Evolutionary conservation across 352 stramenopile species (phyloP).

Genomic region (Phytopythium helicoides): DNA sequence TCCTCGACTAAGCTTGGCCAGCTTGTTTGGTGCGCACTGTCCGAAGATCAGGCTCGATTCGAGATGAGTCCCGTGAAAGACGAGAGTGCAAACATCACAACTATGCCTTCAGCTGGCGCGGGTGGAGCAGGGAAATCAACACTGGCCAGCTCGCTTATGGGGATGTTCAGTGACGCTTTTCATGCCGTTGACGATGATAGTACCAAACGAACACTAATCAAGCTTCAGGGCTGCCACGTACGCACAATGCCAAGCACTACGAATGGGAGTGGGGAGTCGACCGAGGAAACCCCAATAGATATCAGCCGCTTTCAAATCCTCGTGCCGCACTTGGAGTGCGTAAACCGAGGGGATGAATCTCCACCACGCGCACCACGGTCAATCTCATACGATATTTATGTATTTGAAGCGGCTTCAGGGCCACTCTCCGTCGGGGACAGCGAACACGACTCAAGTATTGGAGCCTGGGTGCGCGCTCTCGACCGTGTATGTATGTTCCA

Average conservation of each 20-base stretch:
- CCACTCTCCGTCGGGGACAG: constrained; percentile 5
- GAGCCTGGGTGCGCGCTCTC: constrained; percentile 33
- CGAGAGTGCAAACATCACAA: constrained; percentile 7
- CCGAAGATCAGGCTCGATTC: constrained; percentile 53
- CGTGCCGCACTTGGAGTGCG: constrained; percentile 16
- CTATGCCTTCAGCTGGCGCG: constrained; percentile 2
- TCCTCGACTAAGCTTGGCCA: constrained; percentile 15
- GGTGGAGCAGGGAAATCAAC: constrained; percentile 29
- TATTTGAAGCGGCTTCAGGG: constrained; percentile 44
- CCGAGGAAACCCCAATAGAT: background rate
- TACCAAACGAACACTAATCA: constrained; percentile 20
- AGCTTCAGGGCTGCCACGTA: constrained; percentile 52
- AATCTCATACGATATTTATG: constrained; percentile 31
- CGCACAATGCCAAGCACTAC: constrained; percentile 16
- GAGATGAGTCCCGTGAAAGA: constrained; percentile 42
- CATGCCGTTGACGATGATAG: constrained; percentile 18
- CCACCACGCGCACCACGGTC: background rate
- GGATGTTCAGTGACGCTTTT: constrained; percentile 48
- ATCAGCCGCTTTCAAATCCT: constrained; percentile 39
- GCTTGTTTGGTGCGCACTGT: constrained; percentile 51
- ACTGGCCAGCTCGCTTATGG: constrained; percentile 49
- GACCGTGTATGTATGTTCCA: constrained; percentile 45
- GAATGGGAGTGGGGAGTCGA: constrained; percentile 2
- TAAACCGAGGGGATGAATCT: too few relatives aligned
- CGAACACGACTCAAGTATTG: constrained; percentile 10